Evolutionary conservation across 768 basidiomycete genomes (phyloP), one percentile per base, ranked within the genome.

Genomic region (Auricularia auricula-judae): DNA sequence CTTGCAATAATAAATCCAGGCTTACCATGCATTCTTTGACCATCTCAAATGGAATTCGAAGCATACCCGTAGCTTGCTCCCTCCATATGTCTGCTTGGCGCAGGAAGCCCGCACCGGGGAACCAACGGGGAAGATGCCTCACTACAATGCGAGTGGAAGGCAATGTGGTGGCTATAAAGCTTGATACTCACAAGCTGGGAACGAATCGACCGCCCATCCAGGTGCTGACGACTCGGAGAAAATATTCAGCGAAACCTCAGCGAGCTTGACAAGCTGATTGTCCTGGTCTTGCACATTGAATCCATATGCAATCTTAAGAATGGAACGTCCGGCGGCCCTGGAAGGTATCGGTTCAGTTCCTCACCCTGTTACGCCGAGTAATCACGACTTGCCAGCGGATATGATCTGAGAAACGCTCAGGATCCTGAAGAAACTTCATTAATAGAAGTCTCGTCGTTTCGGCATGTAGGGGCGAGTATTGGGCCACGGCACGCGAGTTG

Each of bases 41-140:
- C 23, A 43, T 54, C 12, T 64, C 44, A 42, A 66, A 65, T 4
- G 69, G 69, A n/a, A 43, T 36, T 18, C 67, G 51, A 18, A 36
- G 53, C 29, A 64, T 64, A 5, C 47, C 42, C 14, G 53, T 2
- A 7, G 62, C 23, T 11, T 54, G 35, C 7, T 34, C 35, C 3
- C 36, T 33, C 67, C 67, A 68, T 36, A 51, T 47, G 29, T 44
- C 60, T 4, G 70, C 71, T 4, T 34, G 43, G 42, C 58, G 23
- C 54, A 68, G 66, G 67, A 69, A 72, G 23, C 66, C 64, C 1
- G 69, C 64, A 12, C 70, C 70, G 12, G 72, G 72, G 44, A 72
- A 61, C 72, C 72, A 71, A 10, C 61, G 34, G 5, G 72, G 72
- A 8, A 72, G 36, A 63, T 68, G 63, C 3, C 62, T 62, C 34